Evolutionary conservation across 2,329 filamentous ascomycete genomes (phyloP), one percentile per base, ranked within the genome.

Genomic region (Davidsoniella neocaledoniae): DNA sequence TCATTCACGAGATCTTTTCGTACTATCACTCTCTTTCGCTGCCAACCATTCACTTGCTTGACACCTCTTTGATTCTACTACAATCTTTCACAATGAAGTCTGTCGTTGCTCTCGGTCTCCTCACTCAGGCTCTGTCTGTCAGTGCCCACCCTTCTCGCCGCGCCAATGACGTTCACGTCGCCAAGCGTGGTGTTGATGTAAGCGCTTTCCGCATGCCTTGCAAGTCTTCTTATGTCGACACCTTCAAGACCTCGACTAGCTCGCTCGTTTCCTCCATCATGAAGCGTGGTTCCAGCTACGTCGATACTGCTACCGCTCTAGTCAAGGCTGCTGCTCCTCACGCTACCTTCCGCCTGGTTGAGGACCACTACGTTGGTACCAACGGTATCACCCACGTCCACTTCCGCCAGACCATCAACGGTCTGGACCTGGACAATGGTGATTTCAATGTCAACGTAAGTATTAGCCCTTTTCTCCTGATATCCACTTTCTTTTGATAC

Each of bases 401-500:
- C 58, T 75, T 78, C 58, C 74, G 72, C 61, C 76, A 79, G 61
- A 77, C 73, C 0, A 62, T 66, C 5, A 71, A 77, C 49, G 74
- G 70, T 1, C 58, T 78, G 21, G 75, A 78, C 53, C 69, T 79
- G 53, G 75, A 77, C 56, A 78, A 78, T 55, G 72, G 70, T 1
- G 72, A 76, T 57, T 75, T 77, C 56, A 76, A 77, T 47, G 71
- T 78, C 44, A 78, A 78, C 54, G 72, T 77, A 56, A 63, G 72
- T 64, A 21, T 21, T 21, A 21, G 21, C 1, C 21, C 21, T 21
- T 3, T 21, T 21, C 4, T 1, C 21, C 4, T 21, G 21, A 21
- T 21, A 21, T 21, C 21, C 21, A 21, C 26, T 36, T 12, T 6
- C 16, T 16, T 38, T 14, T 19, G 7, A 43, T 17, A 8, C 19